Conservation (phyloP, 768 basidiomycete genomes). For the Dioszegia aurantiaca region DNA sequence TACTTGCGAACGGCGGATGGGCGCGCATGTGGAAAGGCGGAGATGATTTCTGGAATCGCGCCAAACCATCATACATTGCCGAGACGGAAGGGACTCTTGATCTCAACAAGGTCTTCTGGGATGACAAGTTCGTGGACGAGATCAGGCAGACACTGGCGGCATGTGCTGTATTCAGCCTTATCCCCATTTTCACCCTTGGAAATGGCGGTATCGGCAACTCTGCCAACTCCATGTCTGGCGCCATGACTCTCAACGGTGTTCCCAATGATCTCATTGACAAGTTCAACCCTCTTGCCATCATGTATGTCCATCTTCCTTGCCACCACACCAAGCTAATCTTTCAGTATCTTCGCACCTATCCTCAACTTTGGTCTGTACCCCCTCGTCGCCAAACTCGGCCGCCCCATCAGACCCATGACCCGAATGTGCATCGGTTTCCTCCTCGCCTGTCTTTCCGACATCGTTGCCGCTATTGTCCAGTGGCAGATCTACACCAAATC, state of each 20-base stretch:
- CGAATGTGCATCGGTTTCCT: constrained; percentile 16
- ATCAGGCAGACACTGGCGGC: constrained; percentile 11
- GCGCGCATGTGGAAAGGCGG: constrained; percentile 14
- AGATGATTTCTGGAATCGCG: constrained; percentile 42
- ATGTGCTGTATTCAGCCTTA: constrained; percentile 14
- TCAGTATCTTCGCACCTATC: constrained; percentile 25
- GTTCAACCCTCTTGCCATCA: constrained; percentile 44
- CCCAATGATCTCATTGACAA: constrained; percentile 45
- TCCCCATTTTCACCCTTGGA: constrained; percentile 18
- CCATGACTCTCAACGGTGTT: constrained; percentile 43
- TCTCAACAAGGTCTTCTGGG: constrained; percentile 34
- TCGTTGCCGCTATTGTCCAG: constrained; percentile 47
- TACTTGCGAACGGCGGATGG: constrained; percentile 15
- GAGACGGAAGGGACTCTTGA: constrained; percentile 13
- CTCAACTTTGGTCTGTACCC: constrained; percentile 24
- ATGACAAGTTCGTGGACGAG: constrained; percentile 48
- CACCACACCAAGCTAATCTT: no score
- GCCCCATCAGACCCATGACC: constrained; percentile 15
- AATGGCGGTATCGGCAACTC: constrained; percentile 17
- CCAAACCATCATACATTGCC: constrained; percentile 37
- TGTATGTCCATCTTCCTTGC: constrained; percentile 4
- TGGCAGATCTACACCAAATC: constrained; percentile 44
- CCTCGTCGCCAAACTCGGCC: constrained; percentile 19
- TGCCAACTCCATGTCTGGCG: constrained; percentile 18
- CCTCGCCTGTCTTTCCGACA: constrained; percentile 31